Percentiles rank a stretch among this genome's conserved stretches.
Evolutionary conservation across 805 yeast species (phyloP).

Genomic region (Kurtzmaniella cleridarum): DNA sequence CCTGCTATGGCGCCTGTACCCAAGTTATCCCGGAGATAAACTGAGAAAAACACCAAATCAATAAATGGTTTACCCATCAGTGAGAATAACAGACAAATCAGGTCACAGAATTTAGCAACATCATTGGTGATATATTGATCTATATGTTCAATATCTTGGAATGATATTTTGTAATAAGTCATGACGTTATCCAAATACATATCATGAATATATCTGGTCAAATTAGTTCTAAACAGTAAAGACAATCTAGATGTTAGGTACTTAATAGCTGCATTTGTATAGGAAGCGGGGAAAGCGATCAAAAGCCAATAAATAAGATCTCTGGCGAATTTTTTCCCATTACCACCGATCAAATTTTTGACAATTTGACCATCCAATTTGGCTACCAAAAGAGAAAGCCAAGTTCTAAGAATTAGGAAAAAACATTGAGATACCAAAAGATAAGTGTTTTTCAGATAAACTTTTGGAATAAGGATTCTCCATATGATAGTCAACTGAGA

Average conservation of each 20-base stretch:
- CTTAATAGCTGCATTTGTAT: constrained; percentile 85
- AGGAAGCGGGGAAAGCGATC: constrained; percentile 89
- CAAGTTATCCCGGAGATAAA: constrained; percentile 76
- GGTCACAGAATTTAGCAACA: constrained; percentile 70
- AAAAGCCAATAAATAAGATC: constrained; percentile 84
- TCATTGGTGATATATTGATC: constrained; percentile 88
- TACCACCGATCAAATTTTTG: constrained; percentile 78
- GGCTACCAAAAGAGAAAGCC: constrained; percentile 80
- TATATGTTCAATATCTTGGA: constrained; percentile 59
- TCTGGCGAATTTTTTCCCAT: constrained; percentile 64
- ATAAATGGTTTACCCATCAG: constrained; percentile 88
- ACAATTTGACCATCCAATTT: constrained; percentile 90
- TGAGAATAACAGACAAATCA: constrained; percentile 78
- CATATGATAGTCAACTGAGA: constrained; percentile 72
- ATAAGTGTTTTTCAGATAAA: constrained; percentile 61
- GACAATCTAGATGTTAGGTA: constrained; percentile 72
- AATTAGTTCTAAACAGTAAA: constrained; percentile 76
- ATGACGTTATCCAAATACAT: constrained; percentile 74
- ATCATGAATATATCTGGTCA: constrained; percentile 85
- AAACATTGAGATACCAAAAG: constrained; percentile 65
- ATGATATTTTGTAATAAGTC: constrained; percentile 78
- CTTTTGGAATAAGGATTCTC: constrained; percentile 74
- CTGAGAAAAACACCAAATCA: constrained; percentile 77
- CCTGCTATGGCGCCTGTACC: constrained; percentile 86
- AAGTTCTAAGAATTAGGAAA: constrained; percentile 76